These are phyloP conservation scores for Phytophthora quininea DNA, from an alignment of 352 stramenopile species.

Conservation along the genomic window DNA sequence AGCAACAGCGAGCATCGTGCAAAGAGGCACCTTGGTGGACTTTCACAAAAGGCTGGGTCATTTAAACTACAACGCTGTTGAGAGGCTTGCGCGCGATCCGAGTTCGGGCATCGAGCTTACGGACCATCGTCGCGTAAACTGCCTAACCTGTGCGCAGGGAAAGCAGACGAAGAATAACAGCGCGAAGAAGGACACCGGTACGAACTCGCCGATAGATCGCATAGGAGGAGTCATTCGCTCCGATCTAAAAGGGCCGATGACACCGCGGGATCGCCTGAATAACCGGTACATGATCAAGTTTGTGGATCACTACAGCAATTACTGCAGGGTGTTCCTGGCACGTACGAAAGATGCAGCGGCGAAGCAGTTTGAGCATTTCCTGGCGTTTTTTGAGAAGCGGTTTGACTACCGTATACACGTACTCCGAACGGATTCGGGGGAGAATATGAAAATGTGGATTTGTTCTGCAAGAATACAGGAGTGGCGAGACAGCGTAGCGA, in stretches of 20 bases:
- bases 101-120: slow-evolving; percentile 6
- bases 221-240: slow-evolving; percentile 5
- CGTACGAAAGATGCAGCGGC: slow-evolving; percentile 3
- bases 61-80: slow-evolving; percentile 8
- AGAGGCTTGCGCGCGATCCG: slow-evolving; percentile 2
- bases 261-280: not conserved
- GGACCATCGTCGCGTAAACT: slow-evolving; percentile 4
- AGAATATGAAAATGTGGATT: slow-evolving; percentile 25
- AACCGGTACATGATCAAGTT: slow-evolving; percentile 18
- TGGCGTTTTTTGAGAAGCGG: not conserved
- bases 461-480: slow-evolving; percentile 23
- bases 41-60: slow-evolving; percentile 10
- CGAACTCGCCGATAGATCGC: slow-evolving; percentile 2
- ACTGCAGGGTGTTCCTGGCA: slow-evolving; percentile 14
- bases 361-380: slow-evolving; percentile 2
- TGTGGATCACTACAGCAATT: slow-evolving; percentile 5
- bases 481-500: slow-evolving; percentile 24
- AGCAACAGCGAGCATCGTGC: not conserved
- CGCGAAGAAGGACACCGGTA: slow-evolving; percentile 9
- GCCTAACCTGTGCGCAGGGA: slow-evolving; percentile 15
- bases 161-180: slow-evolving; percentile 17
- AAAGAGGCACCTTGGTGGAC: not conserved
- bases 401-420: slow-evolving; percentile 3
- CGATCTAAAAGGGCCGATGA: slow-evolving; percentile 13
- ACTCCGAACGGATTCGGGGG: slow-evolving; percentile 15